Base-by-base conservation (phyloP, 2,329 filamentous ascomycete species). In the Xylaria sp. region DNA sequence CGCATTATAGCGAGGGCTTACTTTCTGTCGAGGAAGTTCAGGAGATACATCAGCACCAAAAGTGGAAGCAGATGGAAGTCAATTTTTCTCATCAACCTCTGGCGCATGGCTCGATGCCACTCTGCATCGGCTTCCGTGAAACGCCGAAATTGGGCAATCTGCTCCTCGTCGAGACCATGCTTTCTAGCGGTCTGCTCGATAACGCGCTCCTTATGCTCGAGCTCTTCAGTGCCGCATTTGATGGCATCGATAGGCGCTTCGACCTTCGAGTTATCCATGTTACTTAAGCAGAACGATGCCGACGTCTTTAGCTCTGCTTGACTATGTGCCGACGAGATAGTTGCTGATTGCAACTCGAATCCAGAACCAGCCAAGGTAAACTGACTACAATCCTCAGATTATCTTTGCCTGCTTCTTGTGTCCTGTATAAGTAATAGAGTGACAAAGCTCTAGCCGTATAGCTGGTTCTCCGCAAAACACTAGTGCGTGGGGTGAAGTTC, bases 21-120 rank as follows among this genome's bases (percentile, higher is more conserved):
- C 77, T 72, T 79, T 70, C 85, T 81, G 73, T 88, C 86, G 18
- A 88, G 80, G 72, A 86, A 88, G 76, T 87, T 87, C 67, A 88
- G 80, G 1, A 88, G 80, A 73, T 88, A 88, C 80, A 89, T 86
- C 52, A 87, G 65, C n/a, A 86, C 79, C 1, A 89, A 79, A 65
- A 85, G 81, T 2, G 87, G 87, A 48, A 89, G 81, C 1, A 89
- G 78, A 28, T 82, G 83, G 1, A 81, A 23, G 70, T 89, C 87
- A 18, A 88, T 81, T 72, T 88, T 88, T 20, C 84, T 80, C 39
- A 88, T 74, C 3, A 85, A 74, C 60, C 73, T 77, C 54, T 77
- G 79, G 18, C 69, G 73, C 64, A 76, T 78, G 6, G 34, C 63
- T n/a, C 56, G 68, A 63, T 79, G 76, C 77, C 78, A 78, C 56